Evolutionary conservation across 2,329 filamentous ascomycete genomes (phyloP).

Genomic region (Fusarium hainanense): DNA sequence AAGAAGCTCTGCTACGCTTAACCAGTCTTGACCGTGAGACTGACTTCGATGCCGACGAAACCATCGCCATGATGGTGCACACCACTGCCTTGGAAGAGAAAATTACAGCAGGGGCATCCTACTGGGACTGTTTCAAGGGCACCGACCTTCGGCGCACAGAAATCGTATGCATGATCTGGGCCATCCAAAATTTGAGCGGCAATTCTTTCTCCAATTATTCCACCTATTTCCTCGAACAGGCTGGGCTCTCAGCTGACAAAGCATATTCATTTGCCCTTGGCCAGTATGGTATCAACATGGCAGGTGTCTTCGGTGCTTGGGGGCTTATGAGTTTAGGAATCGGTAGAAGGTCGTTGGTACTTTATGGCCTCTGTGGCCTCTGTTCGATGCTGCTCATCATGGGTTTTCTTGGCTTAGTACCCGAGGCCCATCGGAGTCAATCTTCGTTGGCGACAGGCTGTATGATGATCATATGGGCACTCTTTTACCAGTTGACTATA

Average conservation of each 20-base stretch:
- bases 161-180: conserved; percentile 73
- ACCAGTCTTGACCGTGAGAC: conserved; percentile 72
- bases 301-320: conserved; percentile 85
- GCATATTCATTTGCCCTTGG: conserved; percentile 72
- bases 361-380: conserved; percentile 79
- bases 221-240: conserved; percentile 71
- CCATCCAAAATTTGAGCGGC: conserved; percentile 71
- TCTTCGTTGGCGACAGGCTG: conserved; percentile 82
- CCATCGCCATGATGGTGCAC: conserved; percentile 91
- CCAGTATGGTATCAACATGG: conserved; percentile 78
- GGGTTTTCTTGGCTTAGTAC: conserved; percentile 83
- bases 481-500: conserved; percentile 87
- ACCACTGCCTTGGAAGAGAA: conserved; percentile 83
- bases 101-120: conserved; percentile 78
- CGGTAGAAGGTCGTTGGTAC: conserved; percentile 80
- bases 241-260: conserved; percentile 62
- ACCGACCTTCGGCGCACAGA: conserved; percentile 81
- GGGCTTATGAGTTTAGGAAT: conserved; percentile 79
- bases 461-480: conserved; percentile 85
- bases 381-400: conserved; percentile 83
- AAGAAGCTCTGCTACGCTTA: conserved; percentile 71
- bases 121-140: conserved; percentile 86
- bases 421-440: conserved; percentile 65
- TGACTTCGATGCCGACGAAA: conserved; percentile 84
- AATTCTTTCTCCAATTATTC: conserved; percentile 75